These are phyloP conservation scores for Planoprotostelium fungivorum DNA, from an alignment of 78 protist genomes.

Conservation along the genomic window DNA sequence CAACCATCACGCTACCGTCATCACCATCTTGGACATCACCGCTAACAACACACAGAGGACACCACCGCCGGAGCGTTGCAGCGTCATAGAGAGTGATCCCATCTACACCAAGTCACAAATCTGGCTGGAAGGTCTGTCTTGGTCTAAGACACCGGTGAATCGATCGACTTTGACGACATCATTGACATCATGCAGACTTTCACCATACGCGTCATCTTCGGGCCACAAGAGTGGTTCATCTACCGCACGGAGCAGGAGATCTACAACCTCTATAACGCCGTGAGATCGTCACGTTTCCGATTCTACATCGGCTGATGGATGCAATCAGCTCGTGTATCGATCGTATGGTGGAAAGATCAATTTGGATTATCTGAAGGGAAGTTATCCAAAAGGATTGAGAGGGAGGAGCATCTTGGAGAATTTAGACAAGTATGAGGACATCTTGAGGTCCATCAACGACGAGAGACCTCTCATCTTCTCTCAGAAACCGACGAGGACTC, in stretches of 20 bases:
- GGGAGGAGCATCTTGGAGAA: not conserved
- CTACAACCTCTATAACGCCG: not conserved
- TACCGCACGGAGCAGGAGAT: not conserved
- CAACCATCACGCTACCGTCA: too few species aligned
- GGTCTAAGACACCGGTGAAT: too few species aligned
- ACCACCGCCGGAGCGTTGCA: too few species aligned
- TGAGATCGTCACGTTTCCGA: too few species aligned
- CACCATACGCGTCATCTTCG: not conserved
- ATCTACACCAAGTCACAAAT: too few species aligned
- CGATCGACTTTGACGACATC: too few species aligned
- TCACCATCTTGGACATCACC: too few species aligned
- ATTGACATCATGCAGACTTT: not conserved
- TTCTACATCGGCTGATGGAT: too few species aligned
- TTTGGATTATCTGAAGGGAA: not conserved
- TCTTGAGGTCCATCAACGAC: not conserved
- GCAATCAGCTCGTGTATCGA: too few species aligned
- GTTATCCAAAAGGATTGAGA: not conserved
- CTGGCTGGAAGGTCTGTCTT: too few species aligned
- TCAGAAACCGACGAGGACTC: not conserved
- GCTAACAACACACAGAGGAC: too few species aligned
- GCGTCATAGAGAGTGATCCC: too few species aligned
- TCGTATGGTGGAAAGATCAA: not conserved
- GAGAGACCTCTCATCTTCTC: not conserved
- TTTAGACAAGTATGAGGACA: not conserved
- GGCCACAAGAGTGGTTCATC: not conserved